Percentiles rank a stretch among this genome's conserved stretches.
Evolutionary conservation across 2,329 filamentous ascomycete genomes (phyloP).

Genomic region (Pyricularia sp.): DNA sequence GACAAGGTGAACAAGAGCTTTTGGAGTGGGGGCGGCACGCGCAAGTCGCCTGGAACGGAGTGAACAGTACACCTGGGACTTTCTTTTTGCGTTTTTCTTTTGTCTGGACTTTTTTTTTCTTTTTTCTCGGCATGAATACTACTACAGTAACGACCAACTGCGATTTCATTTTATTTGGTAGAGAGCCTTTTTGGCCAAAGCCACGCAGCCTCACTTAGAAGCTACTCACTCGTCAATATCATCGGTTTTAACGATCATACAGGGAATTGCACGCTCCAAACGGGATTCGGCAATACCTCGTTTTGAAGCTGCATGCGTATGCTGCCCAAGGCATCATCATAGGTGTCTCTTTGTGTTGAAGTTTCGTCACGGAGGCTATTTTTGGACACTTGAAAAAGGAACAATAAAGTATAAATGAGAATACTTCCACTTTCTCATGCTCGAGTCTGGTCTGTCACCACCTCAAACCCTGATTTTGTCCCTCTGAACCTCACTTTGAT

Average conservation of each 20-base stretch:
- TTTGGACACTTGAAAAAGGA: neutral
- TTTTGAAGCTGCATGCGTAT: too few species aligned
- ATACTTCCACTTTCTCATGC: neutral
- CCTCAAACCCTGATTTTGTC: neutral
- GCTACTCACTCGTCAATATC: too few species aligned
- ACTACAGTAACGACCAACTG: neutral
- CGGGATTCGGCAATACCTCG: too few species aligned
- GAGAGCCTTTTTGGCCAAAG: too few species aligned
- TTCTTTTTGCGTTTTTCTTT: neutral
- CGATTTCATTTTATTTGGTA: too few species aligned
- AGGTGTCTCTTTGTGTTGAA: too few species aligned
- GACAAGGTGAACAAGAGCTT: slow-evolving; percentile 48
- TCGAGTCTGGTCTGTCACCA: neutral
- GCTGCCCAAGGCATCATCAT: too few species aligned
- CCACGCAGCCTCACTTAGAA: too few species aligned
- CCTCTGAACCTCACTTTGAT: neutral
- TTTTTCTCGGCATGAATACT: neutral
- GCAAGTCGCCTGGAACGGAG: slow-evolving; percentile 9
- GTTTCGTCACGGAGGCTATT: too few species aligned
- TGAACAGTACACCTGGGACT: neutral
- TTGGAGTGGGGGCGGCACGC: slow-evolving; percentile 30
- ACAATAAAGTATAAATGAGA: neutral
- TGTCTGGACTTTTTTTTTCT: neutral
- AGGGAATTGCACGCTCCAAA: too few species aligned
- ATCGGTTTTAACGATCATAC: too few species aligned